Percentiles rank a stretch among this genome's conserved stretches.
Conservation (phyloP, 1,284 basidiomycete genomes). For the Sporisorium sorghi region DNA sequence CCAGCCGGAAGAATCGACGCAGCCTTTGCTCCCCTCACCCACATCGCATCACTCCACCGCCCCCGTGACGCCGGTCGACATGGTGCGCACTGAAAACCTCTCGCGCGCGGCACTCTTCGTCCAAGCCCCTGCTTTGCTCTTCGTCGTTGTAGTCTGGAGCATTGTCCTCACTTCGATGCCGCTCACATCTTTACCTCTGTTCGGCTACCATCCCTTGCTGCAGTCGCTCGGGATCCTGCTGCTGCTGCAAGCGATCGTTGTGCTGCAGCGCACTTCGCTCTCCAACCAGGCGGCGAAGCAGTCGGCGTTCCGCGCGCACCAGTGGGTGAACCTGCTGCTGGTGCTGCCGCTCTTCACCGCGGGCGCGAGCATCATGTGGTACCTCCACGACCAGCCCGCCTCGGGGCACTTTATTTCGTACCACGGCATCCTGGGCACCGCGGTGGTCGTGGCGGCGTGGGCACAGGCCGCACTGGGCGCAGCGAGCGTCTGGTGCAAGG, state of each 20-base stretch:
- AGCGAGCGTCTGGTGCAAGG: constrained; percentile 54
- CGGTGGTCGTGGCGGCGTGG: constrained; percentile 46
- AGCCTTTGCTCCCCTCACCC: constrained; percentile 23
- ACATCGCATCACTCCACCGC: background rate
- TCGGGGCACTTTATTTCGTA: constrained; percentile 54
- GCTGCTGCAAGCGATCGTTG: constrained; percentile 52
- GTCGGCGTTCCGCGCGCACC: constrained; percentile 44
- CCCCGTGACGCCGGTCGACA: constrained; percentile 14
- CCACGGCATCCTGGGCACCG: constrained; percentile 55
- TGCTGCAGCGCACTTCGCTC: constrained; percentile 51
- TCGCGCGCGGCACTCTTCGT: constrained; percentile 11
- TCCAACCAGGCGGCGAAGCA: constrained; percentile 27
- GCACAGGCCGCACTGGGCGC: constrained; percentile 55
- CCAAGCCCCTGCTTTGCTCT: constrained; percentile 35
- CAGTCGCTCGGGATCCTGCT: constrained; percentile 53
- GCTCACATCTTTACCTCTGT: constrained; percentile 40
- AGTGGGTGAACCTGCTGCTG: constrained; percentile 45
- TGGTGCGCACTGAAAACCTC: constrained; percentile 37
- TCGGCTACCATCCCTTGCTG: constrained; percentile 59
- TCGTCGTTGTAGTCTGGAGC: constrained; percentile 53
- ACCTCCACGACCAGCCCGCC: constrained; percentile 52
- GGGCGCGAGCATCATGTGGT: constrained; percentile 61
- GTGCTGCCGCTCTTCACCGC: constrained; percentile 56
- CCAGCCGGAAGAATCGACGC: background rate
- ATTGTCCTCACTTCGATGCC: constrained; percentile 41